Conservation (phyloP, 2,329 filamentous ascomycete species). For the Knoxdaviesia capensis region DNA sequence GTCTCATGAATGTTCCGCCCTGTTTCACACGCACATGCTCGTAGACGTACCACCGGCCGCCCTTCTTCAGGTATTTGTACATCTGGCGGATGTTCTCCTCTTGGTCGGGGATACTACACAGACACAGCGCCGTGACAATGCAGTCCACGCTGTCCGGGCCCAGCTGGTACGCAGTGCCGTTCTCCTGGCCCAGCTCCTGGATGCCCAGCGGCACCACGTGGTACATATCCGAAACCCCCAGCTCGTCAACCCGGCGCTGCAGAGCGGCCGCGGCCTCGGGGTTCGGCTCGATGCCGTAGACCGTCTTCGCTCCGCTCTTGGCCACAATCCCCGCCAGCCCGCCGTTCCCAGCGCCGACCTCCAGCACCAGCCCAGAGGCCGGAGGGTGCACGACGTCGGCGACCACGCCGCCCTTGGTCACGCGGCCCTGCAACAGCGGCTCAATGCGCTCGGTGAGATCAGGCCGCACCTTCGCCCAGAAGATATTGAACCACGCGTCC, state of each 20-base stretch:
- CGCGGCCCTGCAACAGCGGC: slow-evolving; percentile 32
- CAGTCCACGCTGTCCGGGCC: slow-evolving; percentile 31
- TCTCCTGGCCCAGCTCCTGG: slow-evolving; percentile 26
- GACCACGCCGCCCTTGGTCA: slow-evolving; percentile 15
- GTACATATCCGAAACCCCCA: slow-evolving; percentile 35
- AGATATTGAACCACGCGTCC: slow-evolving; percentile 36
- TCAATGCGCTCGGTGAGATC: slow-evolving; percentile 25
- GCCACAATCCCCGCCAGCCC: slow-evolving; percentile 37
- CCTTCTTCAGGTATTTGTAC: slow-evolving; percentile 37
- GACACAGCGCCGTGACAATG: slow-evolving; percentile 38
- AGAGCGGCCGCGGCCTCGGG: slow-evolving; percentile 27
- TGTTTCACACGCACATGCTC: slow-evolving; percentile 32
- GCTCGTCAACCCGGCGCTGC: slow-evolving; percentile 21
- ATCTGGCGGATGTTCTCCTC: slow-evolving; percentile 31
- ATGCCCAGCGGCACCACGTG: slow-evolving; percentile 43
- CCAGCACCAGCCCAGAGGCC: slow-evolving; percentile 31
- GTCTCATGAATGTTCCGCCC: slow-evolving; percentile 17
- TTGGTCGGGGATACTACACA: slow-evolving; percentile 44
- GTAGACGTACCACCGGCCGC: slow-evolving; percentile 41
- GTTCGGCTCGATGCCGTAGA: slow-evolving; percentile 49
- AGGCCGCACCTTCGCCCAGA: slow-evolving; percentile 38
- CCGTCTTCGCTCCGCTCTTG: slow-evolving; percentile 11
- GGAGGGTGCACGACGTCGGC: slow-evolving; percentile 14
- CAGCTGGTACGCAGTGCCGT: slow-evolving; percentile 24
- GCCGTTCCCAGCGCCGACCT: slow-evolving; percentile 41